Conservation (phyloP, 345 rosid genomes). For the Eucalyptus rudis region DNA sequence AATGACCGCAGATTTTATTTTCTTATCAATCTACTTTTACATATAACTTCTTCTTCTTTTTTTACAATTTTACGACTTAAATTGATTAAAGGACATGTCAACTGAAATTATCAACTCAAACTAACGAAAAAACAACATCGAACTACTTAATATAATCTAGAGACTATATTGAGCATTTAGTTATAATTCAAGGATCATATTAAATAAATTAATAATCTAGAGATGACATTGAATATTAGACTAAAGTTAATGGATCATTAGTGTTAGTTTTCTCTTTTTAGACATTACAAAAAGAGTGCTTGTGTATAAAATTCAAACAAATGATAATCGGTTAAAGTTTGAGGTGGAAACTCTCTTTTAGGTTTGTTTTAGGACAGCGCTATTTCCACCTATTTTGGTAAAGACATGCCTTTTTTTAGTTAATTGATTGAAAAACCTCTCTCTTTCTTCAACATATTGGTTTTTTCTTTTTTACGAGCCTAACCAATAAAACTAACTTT, state of each 20-base stretch:
- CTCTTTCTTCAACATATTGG: background rate
- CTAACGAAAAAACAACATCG: background rate
- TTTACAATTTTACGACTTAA: background rate
- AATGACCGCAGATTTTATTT: background rate
- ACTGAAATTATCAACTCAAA: background rate
- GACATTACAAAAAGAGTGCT: too few species aligned
- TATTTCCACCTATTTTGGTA: background rate
- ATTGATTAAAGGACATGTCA: background rate
- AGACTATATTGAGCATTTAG: background rate
- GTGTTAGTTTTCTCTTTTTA: background rate
- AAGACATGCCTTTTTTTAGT: background rate
- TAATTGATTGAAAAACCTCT: background rate
- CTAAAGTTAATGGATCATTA: background rate
- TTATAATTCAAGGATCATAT: background rate
- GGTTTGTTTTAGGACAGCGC: background rate
- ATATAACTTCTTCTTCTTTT: rapidly evolving
- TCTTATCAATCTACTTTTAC: background rate
- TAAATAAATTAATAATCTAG: too few species aligned
- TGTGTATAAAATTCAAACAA: too few species aligned
- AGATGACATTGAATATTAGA: too few species aligned
- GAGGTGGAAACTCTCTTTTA: background rate
- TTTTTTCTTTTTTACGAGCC: background rate
- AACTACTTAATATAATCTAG: background rate
- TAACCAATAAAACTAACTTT: too few species aligned
- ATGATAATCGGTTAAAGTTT: background rate